Evolutionary conservation across 192 early-diverging fungal species (phyloP), one percentile per base, ranked within the genome.

Genomic region (Globomyces pollinis-pini): DNA sequence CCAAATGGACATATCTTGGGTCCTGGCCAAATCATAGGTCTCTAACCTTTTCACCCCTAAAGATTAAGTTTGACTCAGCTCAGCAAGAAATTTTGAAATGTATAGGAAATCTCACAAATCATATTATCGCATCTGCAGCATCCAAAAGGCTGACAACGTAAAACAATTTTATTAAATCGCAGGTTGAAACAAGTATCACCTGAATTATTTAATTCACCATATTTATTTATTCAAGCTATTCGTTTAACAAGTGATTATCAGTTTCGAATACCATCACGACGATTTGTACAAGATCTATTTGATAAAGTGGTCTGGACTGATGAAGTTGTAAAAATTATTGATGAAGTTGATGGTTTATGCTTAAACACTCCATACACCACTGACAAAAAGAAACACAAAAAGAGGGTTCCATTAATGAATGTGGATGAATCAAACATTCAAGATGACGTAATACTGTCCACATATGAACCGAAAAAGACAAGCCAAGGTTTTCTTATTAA

Each of bases 61-160:
- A 39, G 70, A n/a, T 41, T 30, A 49, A 30, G 64, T 26, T 73
- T 66, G 51, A 71, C 65, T 31, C 69, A 65, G 64, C 75, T 11
- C 81, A 81, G 61, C 64, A 72, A 51, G 86, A 86, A 50, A 81
- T 93, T 45, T 54, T 93, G 24, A 78, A 76, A 61, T 71, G 71
- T 20, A 78, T 90, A 39, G 86, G 87, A 36, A 88, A 88, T 62
- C 71, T 93, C 51, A 83, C 83, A 39, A 93, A 93, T 54, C 84
- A 90, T 58, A 89, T 92, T 61, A 64, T 91, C 26, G 83, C 87
- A 5, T 86, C 81, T 51, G 82, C 78, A n/a, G 87, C 88, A 1
- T 87, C 86, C 21, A 86, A 83, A 45, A 74, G 74, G 21, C 57
- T 92, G 5, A 73, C 80, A 38, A 83, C 72, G 81, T 86, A 47